Percentiles rank a stretch among this genome's conserved stretches.
Conservation (phyloP, 1,139 yeast species). For the Sugiyamaella japonica region DNA sequence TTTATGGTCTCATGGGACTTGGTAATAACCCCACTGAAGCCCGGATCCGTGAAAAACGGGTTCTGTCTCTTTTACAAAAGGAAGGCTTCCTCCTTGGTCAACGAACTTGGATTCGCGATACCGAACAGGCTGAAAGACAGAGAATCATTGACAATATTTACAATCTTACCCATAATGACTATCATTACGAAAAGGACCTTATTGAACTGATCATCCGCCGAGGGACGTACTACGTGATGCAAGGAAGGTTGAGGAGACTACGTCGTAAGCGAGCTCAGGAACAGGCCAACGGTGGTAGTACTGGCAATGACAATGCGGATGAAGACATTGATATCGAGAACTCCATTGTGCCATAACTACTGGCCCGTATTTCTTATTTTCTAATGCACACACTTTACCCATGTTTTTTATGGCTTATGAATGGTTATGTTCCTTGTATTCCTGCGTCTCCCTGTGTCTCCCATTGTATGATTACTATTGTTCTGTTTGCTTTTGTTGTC, state of each 20-base stretch:
- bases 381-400: background rate
- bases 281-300: background rate
- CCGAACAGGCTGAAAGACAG: slow-evolving; percentile 54
- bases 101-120: slow-evolving; percentile 80
- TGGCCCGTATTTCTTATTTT: no score
- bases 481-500: no score
- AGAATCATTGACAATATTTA: slow-evolving; percentile 52
- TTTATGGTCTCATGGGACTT: slow-evolving; percentile 56
- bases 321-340: background rate
- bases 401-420: background rate
- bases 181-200: slow-evolving; percentile 53
- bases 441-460: background rate
- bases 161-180: slow-evolving; percentile 49
- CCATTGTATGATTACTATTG: background rate
- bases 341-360: background rate
- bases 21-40: slow-evolving; percentile 56
- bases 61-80: slow-evolving; percentile 58
- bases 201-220: slow-evolving; percentile 72
- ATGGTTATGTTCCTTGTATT: no score
- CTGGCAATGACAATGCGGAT: background rate
- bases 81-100: slow-evolving; percentile 71
- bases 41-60: slow-evolving; percentile 56
- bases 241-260: slow-evolving; percentile 68
- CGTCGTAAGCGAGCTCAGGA: slow-evolving; percentile 41
- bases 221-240: slow-evolving; percentile 80